Base-by-base conservation (phyloP, 306 rosid genomes). In the Prunus davidiana region DNA sequence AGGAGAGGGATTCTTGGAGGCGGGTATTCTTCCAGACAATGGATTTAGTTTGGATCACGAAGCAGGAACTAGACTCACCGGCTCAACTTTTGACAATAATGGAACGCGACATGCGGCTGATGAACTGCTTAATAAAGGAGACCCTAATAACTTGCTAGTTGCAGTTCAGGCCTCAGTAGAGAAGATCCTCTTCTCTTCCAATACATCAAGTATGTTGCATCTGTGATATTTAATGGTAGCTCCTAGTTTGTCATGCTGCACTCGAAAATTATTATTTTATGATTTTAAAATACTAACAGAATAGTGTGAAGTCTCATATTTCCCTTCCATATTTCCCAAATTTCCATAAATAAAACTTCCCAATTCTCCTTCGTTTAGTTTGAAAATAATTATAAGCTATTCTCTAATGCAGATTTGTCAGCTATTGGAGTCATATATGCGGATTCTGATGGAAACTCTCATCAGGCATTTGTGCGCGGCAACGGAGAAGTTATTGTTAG, bases 81-180 rank as follows among this genome's bases (percentile, higher is more conserved):
- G 75, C 12, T 75, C 86, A 1, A 65, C 12, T 2, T 79, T 83
- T 38, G 83, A 83, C 24, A 8, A 12, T 12, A n/a, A 4, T 0
- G 86, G 81, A 10, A 56, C 22, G 16, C 61, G 86, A 41, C 83
- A 75, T 58, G 83, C 78, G 9, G 86, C 78, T 45, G 82, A 72
- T 7, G 84, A 84, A 55, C 54, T 84, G 4, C 77, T 84, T 2
- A 76, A 80, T 3, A 25, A 50, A 19, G 83, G 72, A 13, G 16
- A 57, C 22, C 60, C 38, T 0, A 52, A 24, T 1, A 79, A 83
- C 46, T 51, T 83, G 43, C 22, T 6, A 56, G 78, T 83, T 14
- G 86, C 25, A 25, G 63, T 72, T 62, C 63, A 41, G 8, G 86
- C 83, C 12, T 55, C 74, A 2, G 81, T 57, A 1, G 49, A 75